Evolutionary conservation across 257 asterid species (phyloP), one percentile per base, ranked within the genome.

Genomic region (Coffea eugenioides): DNA sequence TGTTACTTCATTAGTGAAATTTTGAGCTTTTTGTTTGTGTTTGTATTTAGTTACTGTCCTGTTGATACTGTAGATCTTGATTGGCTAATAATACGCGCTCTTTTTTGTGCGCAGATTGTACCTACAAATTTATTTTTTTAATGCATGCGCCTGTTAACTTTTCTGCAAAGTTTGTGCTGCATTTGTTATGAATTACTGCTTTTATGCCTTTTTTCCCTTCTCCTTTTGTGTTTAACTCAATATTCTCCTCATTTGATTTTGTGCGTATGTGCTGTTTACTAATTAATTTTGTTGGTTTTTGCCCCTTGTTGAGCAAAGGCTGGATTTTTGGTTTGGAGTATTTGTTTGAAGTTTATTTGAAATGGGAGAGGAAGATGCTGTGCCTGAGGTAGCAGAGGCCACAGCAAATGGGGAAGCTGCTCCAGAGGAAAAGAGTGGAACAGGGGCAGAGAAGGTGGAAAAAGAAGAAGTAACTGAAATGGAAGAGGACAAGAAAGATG

Each of bases 281-380:
- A 5, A 14, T 25, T 36, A 27, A 36, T 10, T 4, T 45, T n/a
- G 31, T 13, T 67, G 41, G 20, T 20, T 64, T 62, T 36, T 69
- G 13, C 15, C 36, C 68, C 57, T 73, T 71, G 43, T 68, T 31
- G 67, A 39, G 82, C 77, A 71, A 39, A 69, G 64, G 49, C 54
- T 65, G 79, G 68, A 46, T 77, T 79, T 67, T 71, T 68, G 25
- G 43, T 41, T 45, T 61, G 52, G 48, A 45, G 39, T 67, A 43
- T 49, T 23, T 48, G 41, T 73, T 75, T 69, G 79, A n/a, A 68
- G 82, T 72, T 79, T 36, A 66, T 84, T 41, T 80, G 80, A 73
- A 61, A 93, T 93, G 98, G 96, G 90, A 62, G 94, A 86, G 87
- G 92, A 78, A 78, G 95, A 87, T 62, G 76, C 66, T 7, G 90